Base-by-base conservation (phyloP, 495 filamentous ascomycete genomes). In the Lasiosphaeria hispida region DNA sequence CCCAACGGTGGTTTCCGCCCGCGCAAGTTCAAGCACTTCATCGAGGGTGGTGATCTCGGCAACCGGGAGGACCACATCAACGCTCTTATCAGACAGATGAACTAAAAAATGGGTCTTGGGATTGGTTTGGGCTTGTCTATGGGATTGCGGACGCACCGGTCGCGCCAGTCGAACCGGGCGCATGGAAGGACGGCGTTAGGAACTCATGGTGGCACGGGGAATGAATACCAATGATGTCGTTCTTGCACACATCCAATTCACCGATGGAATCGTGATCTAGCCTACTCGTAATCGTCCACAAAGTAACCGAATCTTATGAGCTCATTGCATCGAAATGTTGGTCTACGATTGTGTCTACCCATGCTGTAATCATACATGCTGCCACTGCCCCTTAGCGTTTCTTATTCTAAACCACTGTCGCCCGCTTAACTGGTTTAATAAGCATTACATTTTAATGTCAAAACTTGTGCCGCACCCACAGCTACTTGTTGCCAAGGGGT, bases 51-150 rank as follows among this genome's bases (percentile, higher is more conserved):
- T 85, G 94, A 98, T 78, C 80, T 92, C 64, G 94, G 94, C 77
- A 96, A 97, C 84, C 85, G 94, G 68, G 94, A 98, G 81, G 93
- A 98, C 67, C 89, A 96, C 82, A 97, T 98, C 85, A 98, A 98
- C 82, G 77, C 71, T 67, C 85, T 98, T 70, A 88, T 98, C 81
- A 84, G 90, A 76, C 89, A 96, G 83, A 98, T 98, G 95, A 98
- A 97, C 86, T 98, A 91, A 80, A 58, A 43, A 11, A 34, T 33
- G 48, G 35, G 9, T 35, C 35, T 11, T 17, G 64, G 64, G 61
- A 63, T 65, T 62, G 62, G 59, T 36, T 30, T 30, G 17, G 64
- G 68, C 58, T 69, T 60, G 67, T 68, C 62, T 69, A 47, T 69
- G 63, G 67, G 66, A 63, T 67, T 70, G 63, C 62, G 66, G 63